Evolutionary conservation across 345 rosid genomes (phyloP), one percentile per base, ranked within the genome.

Genomic region (Eucalyptus sp.): DNA sequence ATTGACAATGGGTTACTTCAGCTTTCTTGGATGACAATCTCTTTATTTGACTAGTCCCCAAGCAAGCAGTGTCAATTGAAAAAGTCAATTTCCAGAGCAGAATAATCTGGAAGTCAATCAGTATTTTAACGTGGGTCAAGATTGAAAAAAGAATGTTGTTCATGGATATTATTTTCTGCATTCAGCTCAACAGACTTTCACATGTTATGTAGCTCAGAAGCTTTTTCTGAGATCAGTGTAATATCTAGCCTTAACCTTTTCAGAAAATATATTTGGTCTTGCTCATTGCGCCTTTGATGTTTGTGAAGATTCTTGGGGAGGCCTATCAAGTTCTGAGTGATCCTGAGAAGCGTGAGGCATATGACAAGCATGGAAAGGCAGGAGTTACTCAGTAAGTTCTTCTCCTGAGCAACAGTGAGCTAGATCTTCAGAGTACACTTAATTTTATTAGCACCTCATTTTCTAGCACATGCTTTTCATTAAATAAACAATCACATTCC

Each of bases 321-420:
- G 99, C 99, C 37, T 98, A 97, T 91, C 99, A 97, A 93, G 93
- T 98, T 52, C 90, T 98, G 87, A 95, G 99, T 89, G 99, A 98
- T 93, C 97, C 99, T 3, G 96, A 93, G 88, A 97, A 96, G 91
- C 99, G 99, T 87, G 94, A 92, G 89, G 94, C 96, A 62, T 98
- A 97, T 91, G 96, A 98, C 93, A 96, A 93, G 89, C 86, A 91
- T 91, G 99, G 99, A 87, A 98, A 96, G 94, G 96, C 92, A 86
- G 99, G 97, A 86, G 86, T 98, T 51, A 90, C 89, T 27, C 94
- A 91, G 99, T 98, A 94, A 92, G 99, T 96, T 90, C 88, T 52
- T 64, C 7, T 52, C 50, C 46, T 76, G 83, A 76, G 83, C 48
- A 50, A 41, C 60, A 54, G 14, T 17, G 31, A 86, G 44, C 43